Evolutionary conservation across 768 basidiomycete species (phyloP).

Genomic region (Auricularia auricula-judae): DNA sequence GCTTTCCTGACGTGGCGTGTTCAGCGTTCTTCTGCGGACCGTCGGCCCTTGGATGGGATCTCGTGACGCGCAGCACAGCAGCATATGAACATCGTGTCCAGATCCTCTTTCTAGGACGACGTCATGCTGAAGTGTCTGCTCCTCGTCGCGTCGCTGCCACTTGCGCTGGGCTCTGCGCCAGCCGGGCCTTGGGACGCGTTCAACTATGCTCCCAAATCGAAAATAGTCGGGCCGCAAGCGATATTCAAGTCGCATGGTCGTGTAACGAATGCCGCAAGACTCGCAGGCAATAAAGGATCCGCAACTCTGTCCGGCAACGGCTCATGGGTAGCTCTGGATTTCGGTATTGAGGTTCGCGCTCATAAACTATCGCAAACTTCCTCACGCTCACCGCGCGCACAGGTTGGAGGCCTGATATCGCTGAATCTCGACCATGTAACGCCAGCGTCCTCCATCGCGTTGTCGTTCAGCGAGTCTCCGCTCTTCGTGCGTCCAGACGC

Average conservation of each 20-base stretch:
- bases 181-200: conserved; percentile 42
- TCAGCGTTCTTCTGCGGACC: no score
- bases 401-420: conserved; percentile 47
- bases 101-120: no score
- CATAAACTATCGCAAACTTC: conserved; percentile 1
- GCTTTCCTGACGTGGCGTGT: no score
- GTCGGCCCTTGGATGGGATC: no score
- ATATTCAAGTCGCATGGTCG: conserved; percentile 28
- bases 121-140: no score
- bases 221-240: conserved; percentile 32
- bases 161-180: conserved; percentile 22
- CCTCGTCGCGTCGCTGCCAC: background rate
- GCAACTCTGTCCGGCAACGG: conserved; percentile 30
- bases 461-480: conserved; percentile 51
- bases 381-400: background rate
- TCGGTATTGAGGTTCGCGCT: conserved; percentile 35
- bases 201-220: conserved; percentile 38
- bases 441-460: conserved; percentile 11
- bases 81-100: no score
- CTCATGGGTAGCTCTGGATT: conserved; percentile 44
- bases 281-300: conserved; percentile 25
- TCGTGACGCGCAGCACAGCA: no score
- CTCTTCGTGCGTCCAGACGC: conserved; percentile 40
- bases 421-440: conserved; percentile 29
- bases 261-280: conserved; percentile 21